These are phyloP conservation scores for Salix koriyanagi DNA, from an alignment of 345 rosid species.

Conservation along the genomic window DNA sequence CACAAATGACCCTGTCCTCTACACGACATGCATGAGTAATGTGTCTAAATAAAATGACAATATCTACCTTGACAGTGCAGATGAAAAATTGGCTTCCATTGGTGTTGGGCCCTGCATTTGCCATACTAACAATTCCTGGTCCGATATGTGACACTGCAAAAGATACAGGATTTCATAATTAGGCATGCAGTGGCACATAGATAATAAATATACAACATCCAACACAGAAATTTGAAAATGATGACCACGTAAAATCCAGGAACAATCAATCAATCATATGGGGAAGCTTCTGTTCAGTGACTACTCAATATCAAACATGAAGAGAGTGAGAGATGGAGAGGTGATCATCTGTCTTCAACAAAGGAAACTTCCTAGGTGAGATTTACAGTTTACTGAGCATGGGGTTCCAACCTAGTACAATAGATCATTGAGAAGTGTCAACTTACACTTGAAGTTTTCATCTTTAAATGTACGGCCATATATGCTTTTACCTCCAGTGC, in stretches of 20 bases:
- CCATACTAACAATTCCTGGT: constrained; percentile 97
- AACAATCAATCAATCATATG: background rate
- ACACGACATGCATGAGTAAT: background rate
- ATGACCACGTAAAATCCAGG: background rate
- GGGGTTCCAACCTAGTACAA: background rate
- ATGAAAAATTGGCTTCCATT: constrained; percentile 98
- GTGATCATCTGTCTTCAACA: background rate
- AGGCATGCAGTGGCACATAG: background rate
- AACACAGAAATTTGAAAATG: background rate
- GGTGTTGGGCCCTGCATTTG: constrained; percentile 99
- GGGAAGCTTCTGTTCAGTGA: background rate
- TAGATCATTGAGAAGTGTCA: constrained; percentile 5
- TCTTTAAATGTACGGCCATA: constrained; percentile 92
- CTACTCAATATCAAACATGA: background rate
- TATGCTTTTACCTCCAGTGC: constrained; percentile 99
- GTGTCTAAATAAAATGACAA: constrained; percentile 3
- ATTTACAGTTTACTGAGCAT: background rate
- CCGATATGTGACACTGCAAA: constrained; percentile 80
- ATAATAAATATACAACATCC: background rate
- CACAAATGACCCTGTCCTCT: background rate
- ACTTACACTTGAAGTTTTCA: constrained; percentile 96
- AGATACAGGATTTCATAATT: constrained; percentile 10
- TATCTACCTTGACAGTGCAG: constrained; percentile 87
- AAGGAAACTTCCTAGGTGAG: background rate
- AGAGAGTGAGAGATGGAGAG: background rate